Percentiles rank a stretch among this genome's conserved stretches.
These are phyloP conservation scores for Euphorbia celastroides DNA, from an alignment of 441 rosid genomes.

Conservation along the genomic window DNA sequence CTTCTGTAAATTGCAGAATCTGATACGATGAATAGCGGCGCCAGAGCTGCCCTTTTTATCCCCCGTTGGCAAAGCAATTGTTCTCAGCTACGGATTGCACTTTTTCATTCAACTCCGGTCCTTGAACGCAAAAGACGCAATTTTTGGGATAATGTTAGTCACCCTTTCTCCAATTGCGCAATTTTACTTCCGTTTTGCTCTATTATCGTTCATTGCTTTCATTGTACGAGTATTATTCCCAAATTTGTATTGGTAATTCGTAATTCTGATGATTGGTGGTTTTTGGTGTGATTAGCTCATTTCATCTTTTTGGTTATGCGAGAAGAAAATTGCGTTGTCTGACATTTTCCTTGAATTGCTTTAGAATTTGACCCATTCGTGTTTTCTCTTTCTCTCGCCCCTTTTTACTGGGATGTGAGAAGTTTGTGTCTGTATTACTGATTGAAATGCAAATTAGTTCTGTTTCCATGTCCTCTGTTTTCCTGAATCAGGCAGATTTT, in stretches of 20 bases:
- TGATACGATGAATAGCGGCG: constrained; percentile 38
- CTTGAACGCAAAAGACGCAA: constrained; percentile 71
- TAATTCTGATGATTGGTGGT: too few species aligned
- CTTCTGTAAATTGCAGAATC: constrained; percentile 11
- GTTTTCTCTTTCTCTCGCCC: neutral
- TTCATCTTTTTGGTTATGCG: too few species aligned
- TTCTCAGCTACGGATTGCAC: constrained; percentile 33
- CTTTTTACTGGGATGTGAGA: neutral
- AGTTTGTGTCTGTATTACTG: too few species aligned
- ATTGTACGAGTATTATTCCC: too few species aligned
- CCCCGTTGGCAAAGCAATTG: constrained; percentile 23
- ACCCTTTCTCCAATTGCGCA: constrained; percentile 5
- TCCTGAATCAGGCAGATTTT: neutral
- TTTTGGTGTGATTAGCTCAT: too few species aligned
- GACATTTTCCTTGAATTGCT: too few species aligned
- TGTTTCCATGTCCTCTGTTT: neutral
- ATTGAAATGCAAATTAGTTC: neutral
- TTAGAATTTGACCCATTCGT: neutral
- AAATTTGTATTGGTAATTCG: too few species aligned
- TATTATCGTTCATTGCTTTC: too few species aligned
- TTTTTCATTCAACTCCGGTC: constrained; percentile 71
- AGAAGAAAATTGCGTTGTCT: too few species aligned
- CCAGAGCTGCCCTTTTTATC: constrained; percentile 39
- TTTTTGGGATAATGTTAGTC: too few species aligned
- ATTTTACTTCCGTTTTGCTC: too few species aligned